Evolutionary conservation across 495 filamentous ascomycete species (phyloP).

Genomic region (Penicillium manginii): DNA sequence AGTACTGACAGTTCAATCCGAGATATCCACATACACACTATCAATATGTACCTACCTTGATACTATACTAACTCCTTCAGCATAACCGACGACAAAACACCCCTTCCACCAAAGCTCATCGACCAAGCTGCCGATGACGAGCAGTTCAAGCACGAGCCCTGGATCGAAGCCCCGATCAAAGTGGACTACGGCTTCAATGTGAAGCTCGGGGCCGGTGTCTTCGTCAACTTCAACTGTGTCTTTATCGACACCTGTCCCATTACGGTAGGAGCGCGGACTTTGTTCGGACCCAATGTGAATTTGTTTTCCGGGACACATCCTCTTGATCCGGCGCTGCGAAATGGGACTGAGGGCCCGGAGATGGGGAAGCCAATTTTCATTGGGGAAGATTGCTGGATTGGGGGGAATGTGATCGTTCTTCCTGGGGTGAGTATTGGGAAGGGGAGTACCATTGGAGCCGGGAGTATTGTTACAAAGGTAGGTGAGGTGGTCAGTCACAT

Average conservation of each 20-base stretch:
- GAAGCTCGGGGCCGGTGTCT: slow-evolving; percentile 66
- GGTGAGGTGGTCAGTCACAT: slow-evolving; percentile 23
- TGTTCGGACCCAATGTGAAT: slow-evolving; percentile 76
- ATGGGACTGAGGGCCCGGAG: slow-evolving; percentile 78
- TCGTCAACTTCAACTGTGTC: slow-evolving; percentile 75
- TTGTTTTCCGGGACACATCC: slow-evolving; percentile 79
- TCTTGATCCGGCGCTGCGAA: slow-evolving; percentile 69
- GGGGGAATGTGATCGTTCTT: slow-evolving; percentile 73
- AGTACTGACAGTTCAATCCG: not conserved
- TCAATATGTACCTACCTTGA: not conserved
- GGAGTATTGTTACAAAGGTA: slow-evolving; percentile 89
- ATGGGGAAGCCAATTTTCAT: slow-evolving; percentile 73
- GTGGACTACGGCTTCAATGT: slow-evolving; percentile 81
- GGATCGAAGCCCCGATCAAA: slow-evolving; percentile 70
- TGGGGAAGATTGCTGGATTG: slow-evolving; percentile 90
- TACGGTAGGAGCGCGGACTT: slow-evolving; percentile 75
- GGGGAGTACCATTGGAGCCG: slow-evolving; percentile 79
- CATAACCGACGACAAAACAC: slow-evolving; percentile 60
- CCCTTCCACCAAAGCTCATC: slow-evolving; percentile 59
- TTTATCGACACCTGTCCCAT: slow-evolving; percentile 80
- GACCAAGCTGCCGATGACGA: slow-evolving; percentile 62
- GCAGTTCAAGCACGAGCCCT: slow-evolving; percentile 63
- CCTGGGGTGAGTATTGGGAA: slow-evolving; percentile 83
- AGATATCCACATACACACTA: too few relatives aligned
- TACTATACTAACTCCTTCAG: slow-evolving; percentile 36